These are phyloP conservation scores for Glycine soja DNA, from an alignment of 306 rosid species.

Conservation along the genomic window DNA sequence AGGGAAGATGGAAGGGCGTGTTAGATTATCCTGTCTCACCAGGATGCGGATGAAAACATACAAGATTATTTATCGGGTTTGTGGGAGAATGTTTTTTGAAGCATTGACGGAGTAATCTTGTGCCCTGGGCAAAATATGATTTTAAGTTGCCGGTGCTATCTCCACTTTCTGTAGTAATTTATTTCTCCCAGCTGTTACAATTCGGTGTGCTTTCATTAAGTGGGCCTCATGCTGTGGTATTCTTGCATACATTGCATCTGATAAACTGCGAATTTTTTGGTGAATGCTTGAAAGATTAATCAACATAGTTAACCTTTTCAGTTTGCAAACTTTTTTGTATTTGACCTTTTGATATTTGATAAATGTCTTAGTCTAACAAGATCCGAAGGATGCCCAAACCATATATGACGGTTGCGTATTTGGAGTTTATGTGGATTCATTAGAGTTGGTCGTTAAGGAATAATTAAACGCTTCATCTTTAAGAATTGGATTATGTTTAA, in stretches of 20 bases:
- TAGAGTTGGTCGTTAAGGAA: no score
- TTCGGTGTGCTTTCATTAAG: conserved; percentile 38
- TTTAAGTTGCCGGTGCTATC: conserved; percentile 36
- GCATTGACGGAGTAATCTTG: conserved; percentile 42
- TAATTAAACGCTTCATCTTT: no score
- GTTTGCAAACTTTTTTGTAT: conserved; percentile 29
- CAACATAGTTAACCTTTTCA: conserved; percentile 40
- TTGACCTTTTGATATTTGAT: background rate
- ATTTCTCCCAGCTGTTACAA: conserved; percentile 41
- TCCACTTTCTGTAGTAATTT: conserved; percentile 20
- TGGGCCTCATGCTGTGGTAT: conserved; percentile 41
- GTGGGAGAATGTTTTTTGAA: conserved; percentile 46
- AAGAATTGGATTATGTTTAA: no score
- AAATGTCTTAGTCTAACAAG: background rate
- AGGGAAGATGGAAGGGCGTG: conserved; percentile 42
- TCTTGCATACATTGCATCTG: conserved; percentile 51
- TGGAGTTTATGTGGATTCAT: no score
- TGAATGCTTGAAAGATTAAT: conserved; percentile 55
- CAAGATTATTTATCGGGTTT: conserved; percentile 28
- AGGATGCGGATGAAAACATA: conserved; percentile 33
- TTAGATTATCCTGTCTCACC: conserved; percentile 28
- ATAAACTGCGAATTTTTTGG: conserved; percentile 42
- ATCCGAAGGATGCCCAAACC: background rate
- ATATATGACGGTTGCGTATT: no score
- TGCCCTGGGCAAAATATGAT: conserved; percentile 44